Conservation (phyloP, 768 basidiomycete species). For the Calvatia gigantea region DNA sequence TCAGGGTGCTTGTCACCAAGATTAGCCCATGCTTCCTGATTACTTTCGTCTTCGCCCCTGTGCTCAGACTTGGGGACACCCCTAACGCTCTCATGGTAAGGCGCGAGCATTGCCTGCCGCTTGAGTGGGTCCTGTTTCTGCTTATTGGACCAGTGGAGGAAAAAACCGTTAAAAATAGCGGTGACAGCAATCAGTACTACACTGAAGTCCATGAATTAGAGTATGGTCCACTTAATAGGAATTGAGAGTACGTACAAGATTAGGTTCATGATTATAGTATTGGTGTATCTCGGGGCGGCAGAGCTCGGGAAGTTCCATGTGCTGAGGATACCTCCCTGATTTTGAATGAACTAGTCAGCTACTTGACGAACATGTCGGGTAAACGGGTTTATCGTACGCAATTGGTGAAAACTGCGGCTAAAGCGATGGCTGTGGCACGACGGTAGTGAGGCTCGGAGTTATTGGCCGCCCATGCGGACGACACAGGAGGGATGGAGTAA, state of each 20-base stretch:
- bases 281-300: constrained; percentile 8
- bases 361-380: neutral
- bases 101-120: constrained; percentile 25
- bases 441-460: constrained; percentile 45
- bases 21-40: constrained; percentile 8
- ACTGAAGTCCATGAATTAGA: neutral
- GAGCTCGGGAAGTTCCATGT: constrained; percentile 9
- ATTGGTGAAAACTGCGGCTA: constrained; percentile 39
- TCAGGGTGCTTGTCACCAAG: constrained; percentile 14
- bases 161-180: constrained; percentile 21
- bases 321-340: constrained; percentile 11
- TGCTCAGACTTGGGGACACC: constrained; percentile 10
- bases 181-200: constrained; percentile 20
- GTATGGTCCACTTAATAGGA: neutral
- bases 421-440: constrained; percentile 44
- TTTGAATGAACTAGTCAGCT: neutral
- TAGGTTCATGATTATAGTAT: constrained; percentile 9
- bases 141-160: constrained; percentile 26
- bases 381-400: neutral
- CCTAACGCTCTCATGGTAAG: constrained; percentile 17
- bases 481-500: constrained; percentile 36
- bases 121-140: constrained; percentile 17
- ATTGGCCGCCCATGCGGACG: constrained; percentile 47
- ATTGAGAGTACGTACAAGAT: neutral
- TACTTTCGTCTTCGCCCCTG: neutral